These are phyloP conservation scores for Penicillium cosmopolitanum DNA, from an alignment of 495 filamentous ascomycete genomes.

Conservation along the genomic window DNA sequence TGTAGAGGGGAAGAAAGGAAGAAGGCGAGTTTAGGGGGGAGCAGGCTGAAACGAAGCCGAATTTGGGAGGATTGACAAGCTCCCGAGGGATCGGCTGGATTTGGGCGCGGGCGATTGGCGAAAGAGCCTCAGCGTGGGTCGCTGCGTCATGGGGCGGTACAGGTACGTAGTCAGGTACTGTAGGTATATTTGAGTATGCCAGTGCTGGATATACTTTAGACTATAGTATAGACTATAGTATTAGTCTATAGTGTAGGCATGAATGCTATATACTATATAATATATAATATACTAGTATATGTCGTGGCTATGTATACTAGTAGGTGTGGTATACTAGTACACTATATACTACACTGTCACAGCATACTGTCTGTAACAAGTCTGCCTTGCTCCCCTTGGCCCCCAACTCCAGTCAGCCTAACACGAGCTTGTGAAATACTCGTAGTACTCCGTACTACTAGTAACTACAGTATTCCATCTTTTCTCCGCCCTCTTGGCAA, in stretches of 20 bases:
- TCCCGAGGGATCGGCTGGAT: slow-evolving; percentile 10
- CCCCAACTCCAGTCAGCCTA: background rate
- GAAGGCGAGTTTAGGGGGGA: background rate
- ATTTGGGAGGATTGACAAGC: slow-evolving; percentile 12
- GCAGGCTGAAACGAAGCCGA: slow-evolving; percentile 10
- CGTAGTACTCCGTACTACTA: background rate
- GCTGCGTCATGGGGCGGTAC: slow-evolving; percentile 7
- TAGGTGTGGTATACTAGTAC: too few relatives aligned
- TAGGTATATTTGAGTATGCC: background rate
- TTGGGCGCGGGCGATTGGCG: background rate
- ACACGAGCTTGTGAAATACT: background rate
- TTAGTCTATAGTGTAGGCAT: too few relatives aligned
- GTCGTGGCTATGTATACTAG: too few relatives aligned
- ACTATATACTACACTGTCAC: too few relatives aligned
- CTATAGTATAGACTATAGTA: too few relatives aligned
- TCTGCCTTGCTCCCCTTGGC: background rate
- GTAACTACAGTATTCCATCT: too few relatives aligned
- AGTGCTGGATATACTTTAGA: too few relatives aligned
- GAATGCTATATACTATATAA: too few relatives aligned
- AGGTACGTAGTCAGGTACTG: background rate
- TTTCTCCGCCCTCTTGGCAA: background rate
- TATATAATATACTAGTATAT: too few relatives aligned
- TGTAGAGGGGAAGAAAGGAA: slow-evolving; percentile 3
- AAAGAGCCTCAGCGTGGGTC: slow-evolving; percentile 12
- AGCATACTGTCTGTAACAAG: background rate